phyloP scores from a whole-genome alignment of 805 yeast genomes.

The Kodamaea leandrae region DNA sequence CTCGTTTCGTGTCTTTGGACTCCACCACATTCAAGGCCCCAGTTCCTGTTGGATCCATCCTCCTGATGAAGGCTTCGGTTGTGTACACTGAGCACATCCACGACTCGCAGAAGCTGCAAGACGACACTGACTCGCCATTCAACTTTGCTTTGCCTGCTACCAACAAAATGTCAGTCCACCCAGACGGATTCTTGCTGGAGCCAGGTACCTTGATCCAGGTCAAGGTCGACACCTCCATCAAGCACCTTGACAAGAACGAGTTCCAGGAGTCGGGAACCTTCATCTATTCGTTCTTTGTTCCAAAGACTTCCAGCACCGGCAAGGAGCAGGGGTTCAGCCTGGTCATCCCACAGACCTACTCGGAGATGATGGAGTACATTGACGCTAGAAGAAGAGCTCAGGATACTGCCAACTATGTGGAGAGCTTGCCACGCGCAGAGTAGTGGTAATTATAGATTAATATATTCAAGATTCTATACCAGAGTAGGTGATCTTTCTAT shows the following conservation, averaged over 20 bases:
- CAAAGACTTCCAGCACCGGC: conserved; percentile 47
- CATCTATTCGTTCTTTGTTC: conserved; percentile 85
- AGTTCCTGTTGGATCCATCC: conserved; percentile 91
- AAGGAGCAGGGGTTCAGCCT: conserved; percentile 60
- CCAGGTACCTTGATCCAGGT: conserved; percentile 92
- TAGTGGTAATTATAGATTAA: neutral
- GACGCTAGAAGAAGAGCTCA: conserved; percentile 89
- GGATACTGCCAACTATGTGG: conserved; percentile 70
- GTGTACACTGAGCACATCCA: conserved; percentile 83
- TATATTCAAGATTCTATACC: too few species aligned
- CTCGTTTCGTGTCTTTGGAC: conserved; percentile 86
- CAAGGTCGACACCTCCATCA: conserved; percentile 78
- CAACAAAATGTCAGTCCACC: conserved; percentile 49
- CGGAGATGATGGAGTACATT: conserved; percentile 88
- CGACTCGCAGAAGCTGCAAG: conserved; percentile 21
- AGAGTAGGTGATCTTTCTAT: too few species aligned
- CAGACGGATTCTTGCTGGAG: conserved; percentile 58
- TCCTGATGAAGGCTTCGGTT: conserved; percentile 77
- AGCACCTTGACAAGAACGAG: conserved; percentile 59
- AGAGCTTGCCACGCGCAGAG: conserved; percentile 25
- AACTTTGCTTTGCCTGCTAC: conserved; percentile 58
- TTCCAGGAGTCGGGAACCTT: conserved; percentile 80
- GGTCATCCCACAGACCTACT: conserved; percentile 82
- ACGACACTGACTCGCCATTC: conserved; percentile 34
- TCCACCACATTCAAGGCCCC: conserved; percentile 91